These are phyloP conservation scores for Epipyxis sp. DNA, from an alignment of 108 stramenopile species.

Conservation along the genomic window DNA sequence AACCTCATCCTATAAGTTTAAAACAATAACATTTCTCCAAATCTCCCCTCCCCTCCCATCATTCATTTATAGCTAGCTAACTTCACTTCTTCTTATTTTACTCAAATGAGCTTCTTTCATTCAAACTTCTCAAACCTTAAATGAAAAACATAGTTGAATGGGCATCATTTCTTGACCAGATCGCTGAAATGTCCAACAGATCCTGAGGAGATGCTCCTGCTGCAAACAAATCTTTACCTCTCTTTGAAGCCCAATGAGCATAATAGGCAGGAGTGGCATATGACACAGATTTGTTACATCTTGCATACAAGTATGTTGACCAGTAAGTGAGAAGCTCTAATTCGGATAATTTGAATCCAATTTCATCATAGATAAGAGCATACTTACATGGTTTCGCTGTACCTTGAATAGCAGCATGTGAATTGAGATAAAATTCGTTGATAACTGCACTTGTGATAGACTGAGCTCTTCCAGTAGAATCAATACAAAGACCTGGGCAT, in stretches of 20 bases:
- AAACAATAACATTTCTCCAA: no score
- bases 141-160: slow-evolving; percentile 27
- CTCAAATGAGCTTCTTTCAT: no score
- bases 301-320: slow-evolving; percentile 14
- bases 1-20: no score
- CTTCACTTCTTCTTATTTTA: no score
- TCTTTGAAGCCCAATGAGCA: slow-evolving; percentile 27
- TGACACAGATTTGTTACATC: slow-evolving; percentile 25
- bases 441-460: background rate
- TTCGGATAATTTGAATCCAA: slow-evolving; percentile 18
- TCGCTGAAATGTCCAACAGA: background rate
- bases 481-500: slow-evolving; percentile 20
- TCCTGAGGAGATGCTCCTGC: background rate
- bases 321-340: slow-evolving; percentile 31
- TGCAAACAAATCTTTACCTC: background rate
- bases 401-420: slow-evolving; percentile 27
- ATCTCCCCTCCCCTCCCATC: no score
- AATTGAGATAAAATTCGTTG: slow-evolving; percentile 28
- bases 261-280: slow-evolving; percentile 31
- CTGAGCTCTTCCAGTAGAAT: background rate
- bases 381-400: slow-evolving; percentile 31
- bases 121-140: background rate
- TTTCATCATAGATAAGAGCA: slow-evolving; percentile 25
- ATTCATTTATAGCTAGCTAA: no score
- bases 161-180: background rate